Evolutionary conservation across 345 rosid species (phyloP).

Genomic region (Leavenworthia alabamica): DNA sequence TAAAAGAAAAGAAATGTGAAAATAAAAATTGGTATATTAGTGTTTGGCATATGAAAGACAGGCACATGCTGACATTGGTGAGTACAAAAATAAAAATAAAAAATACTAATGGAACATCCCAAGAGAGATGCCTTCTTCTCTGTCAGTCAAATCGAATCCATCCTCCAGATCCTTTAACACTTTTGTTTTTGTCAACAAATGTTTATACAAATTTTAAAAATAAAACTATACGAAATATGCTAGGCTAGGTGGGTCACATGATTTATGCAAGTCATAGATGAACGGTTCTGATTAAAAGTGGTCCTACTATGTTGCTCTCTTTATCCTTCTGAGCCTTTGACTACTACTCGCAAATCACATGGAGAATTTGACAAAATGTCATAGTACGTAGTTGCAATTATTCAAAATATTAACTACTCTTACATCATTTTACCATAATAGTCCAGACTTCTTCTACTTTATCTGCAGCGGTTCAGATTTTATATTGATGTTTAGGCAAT

Average conservation of each 20-base stretch:
- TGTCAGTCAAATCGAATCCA: slow-evolving; percentile 27
- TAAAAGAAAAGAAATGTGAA: background rate
- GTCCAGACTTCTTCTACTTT: too few relatives aligned
- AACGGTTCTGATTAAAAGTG: slow-evolving; percentile 10
- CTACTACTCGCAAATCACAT: slow-evolving; percentile 22
- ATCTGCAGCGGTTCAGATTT: too few relatives aligned
- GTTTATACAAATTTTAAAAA: background rate
- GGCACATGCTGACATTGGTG: slow-evolving; percentile 18
- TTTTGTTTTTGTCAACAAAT: background rate
- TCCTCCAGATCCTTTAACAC: slow-evolving; percentile 3
- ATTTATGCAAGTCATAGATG: background rate
- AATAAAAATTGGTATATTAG: background rate
- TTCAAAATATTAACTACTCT: background rate
- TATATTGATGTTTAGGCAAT: too few relatives aligned
- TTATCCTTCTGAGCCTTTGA: slow-evolving; percentile 14
- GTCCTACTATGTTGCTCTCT: slow-evolving; percentile 9
- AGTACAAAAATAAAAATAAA: slow-evolving; percentile 4
- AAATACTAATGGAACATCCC: slow-evolving; percentile 28
- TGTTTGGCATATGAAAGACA: slow-evolving; percentile 26
- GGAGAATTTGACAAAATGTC: slow-evolving; percentile 15
- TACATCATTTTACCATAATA: background rate
- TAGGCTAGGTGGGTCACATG: slow-evolving; percentile 5
- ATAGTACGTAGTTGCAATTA: background rate
- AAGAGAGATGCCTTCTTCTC: slow-evolving; percentile 30
- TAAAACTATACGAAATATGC: background rate